Conservation (phyloP, 768 basidiomycete species). For the Leccinum pellstonianum region DNA sequence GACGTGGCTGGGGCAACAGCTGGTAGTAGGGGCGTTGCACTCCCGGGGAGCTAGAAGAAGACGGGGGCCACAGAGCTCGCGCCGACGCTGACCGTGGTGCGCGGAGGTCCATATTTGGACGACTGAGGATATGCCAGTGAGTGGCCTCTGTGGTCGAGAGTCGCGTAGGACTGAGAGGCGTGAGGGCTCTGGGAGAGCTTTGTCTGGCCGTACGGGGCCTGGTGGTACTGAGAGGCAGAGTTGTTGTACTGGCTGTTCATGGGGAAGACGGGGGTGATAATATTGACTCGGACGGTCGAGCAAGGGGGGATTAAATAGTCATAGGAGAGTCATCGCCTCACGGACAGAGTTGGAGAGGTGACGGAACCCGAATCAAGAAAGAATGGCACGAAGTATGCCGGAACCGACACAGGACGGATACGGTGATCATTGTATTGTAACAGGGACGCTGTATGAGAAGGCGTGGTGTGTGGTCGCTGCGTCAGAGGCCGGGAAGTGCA, state of each 20-base stretch:
- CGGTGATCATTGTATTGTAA: constrained; percentile 18
- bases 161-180: constrained; percentile 21
- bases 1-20: background rate
- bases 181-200: constrained; percentile 21
- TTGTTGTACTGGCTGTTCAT: constrained; percentile 30
- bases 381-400: constrained; percentile 21
- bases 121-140: constrained; percentile 24
- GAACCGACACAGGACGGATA: constrained; percentile 30
- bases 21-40: background rate
- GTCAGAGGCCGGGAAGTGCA: constrained; percentile 16
- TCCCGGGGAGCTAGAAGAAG: constrained; percentile 48
- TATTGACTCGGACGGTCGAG: background rate
- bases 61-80: constrained; percentile 53
- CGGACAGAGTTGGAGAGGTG: constrained; percentile 14
- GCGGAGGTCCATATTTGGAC: constrained; percentile 20
- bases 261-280: constrained; percentile 2
- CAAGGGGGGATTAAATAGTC: constrained; percentile 28
- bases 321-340: constrained; percentile 27
- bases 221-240: constrained; percentile 17
- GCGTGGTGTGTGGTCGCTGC: constrained; percentile 2
- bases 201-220: constrained; percentile 14
- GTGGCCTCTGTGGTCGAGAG: constrained; percentile 20
- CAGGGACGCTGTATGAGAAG: constrained; percentile 16
- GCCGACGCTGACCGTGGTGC: constrained; percentile 46
- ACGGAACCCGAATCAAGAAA: constrained; percentile 23